A percentile compares a stretch with the other conserved stretches of the same genome.
Evolutionary conservation across 2,329 filamentous ascomycete genomes (phyloP).

Genomic region (Periconia macrospinosa): DNA sequence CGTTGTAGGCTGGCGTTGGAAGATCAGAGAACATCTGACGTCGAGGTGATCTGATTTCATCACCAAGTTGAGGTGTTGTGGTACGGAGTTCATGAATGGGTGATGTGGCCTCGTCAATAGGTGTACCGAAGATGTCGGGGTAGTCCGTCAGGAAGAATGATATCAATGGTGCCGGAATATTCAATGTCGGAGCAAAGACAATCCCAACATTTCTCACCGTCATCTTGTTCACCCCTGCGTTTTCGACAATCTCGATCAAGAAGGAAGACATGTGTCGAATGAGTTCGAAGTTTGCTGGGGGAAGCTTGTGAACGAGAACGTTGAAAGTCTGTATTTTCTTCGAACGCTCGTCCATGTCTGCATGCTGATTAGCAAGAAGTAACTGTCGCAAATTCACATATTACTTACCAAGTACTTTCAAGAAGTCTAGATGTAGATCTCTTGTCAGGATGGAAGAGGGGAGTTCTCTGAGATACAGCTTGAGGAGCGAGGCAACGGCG

Average conservation of each 20-base stretch:
- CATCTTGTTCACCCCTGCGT: conserved; percentile 94
- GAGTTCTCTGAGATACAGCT: conserved; percentile 89
- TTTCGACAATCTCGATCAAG: conserved; percentile 88
- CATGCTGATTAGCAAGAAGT: conserved; percentile 21
- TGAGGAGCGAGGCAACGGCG: conserved; percentile 89
- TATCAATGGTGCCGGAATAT: conserved; percentile 93
- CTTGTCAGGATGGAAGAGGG: conserved; percentile 88
- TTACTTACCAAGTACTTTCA: conserved; percentile 68
- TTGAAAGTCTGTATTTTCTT: conserved; percentile 79
- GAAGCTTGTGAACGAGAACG: conserved; percentile 77
- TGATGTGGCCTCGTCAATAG: conserved; percentile 58
- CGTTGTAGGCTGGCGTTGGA: conserved; percentile 65
- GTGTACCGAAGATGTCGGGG: conserved; percentile 76
- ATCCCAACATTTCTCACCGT: conserved; percentile 95
- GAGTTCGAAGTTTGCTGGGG: conserved; percentile 76
- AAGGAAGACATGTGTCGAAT: conserved; percentile 85
- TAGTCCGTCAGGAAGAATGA: conserved; percentile 92
- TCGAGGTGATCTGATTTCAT: conserved; percentile 65
- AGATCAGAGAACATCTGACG: conserved; percentile 68
- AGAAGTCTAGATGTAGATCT: conserved; percentile 86
- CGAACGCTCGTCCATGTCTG: conserved; percentile 70
- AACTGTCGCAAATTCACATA: not conserved
- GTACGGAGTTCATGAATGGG: conserved; percentile 51
- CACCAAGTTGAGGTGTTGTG: conserved; percentile 44
- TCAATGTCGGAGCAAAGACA: conserved; percentile 95